phyloP scores from a whole-genome alignment of 257 asterid genomes.

The Nicotiana tabacum region DNA sequence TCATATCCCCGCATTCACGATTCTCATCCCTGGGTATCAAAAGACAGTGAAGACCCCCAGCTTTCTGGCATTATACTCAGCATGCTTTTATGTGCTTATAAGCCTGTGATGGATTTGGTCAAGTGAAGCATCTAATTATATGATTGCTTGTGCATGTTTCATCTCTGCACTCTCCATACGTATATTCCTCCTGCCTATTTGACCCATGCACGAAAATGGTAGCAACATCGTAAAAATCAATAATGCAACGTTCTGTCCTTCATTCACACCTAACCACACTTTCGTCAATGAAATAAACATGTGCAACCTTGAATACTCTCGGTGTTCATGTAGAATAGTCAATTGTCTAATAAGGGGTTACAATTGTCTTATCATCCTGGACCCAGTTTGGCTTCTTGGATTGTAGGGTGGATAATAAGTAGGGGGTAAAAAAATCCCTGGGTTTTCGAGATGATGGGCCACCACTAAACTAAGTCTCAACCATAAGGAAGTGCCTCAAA shows the following conservation, averaged over 20 bases:
- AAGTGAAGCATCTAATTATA: neutral
- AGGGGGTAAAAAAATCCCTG: neutral
- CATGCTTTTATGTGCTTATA: neutral
- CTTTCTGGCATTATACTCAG: neutral
- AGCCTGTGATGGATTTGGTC: conserved; percentile 5
- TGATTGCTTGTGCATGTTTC: neutral
- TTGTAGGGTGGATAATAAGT: neutral
- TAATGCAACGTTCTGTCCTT: neutral
- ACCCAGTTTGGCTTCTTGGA: neutral
- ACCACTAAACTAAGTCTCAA: neutral
- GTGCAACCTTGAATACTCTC: neutral
- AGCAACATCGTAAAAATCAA: neutral
- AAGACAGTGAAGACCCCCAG: neutral
- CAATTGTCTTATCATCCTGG: neutral
- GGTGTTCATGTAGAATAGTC: neutral
- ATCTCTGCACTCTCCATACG: neutral
- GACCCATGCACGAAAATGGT: too few relatives aligned
- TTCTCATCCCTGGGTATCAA: neutral
- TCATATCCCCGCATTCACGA: neutral
- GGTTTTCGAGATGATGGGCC: neutral
- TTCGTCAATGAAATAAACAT: neutral
- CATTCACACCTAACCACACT: neutral
- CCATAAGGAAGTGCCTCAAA: neutral
- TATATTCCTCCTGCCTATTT: neutral
- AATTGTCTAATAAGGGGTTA: neutral